phyloP scores from a whole-genome alignment of 352 stramenopile genomes.

The Phytophthora pinifolia region DNA sequence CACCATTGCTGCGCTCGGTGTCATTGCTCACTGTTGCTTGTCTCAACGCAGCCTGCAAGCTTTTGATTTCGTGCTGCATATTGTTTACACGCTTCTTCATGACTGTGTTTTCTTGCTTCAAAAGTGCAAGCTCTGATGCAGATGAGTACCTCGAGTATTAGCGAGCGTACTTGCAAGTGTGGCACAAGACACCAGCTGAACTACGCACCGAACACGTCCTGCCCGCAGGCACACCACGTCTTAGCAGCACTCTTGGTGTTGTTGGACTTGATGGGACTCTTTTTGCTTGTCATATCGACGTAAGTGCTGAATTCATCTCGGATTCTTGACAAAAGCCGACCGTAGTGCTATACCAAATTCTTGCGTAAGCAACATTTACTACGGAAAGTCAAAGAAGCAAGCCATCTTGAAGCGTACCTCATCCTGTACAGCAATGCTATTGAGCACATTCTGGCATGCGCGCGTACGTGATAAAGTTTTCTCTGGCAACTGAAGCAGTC shows the following conservation, averaged over 20 bases:
- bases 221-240: slow-evolving; percentile 22
- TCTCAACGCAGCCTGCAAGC: slow-evolving; percentile 40
- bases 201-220: slow-evolving; percentile 26
- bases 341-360: slow-evolving; percentile 38
- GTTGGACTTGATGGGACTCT: slow-evolving; percentile 18
- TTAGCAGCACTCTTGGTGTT: slow-evolving; percentile 7
- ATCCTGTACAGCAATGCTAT: slow-evolving; percentile 59
- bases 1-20: slow-evolving; percentile 6
- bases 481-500: slow-evolving; percentile 45
- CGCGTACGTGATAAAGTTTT: slow-evolving; percentile 49
- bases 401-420: slow-evolving; percentile 33
- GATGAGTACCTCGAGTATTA: neutral
- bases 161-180: too few species aligned
- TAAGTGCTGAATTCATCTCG: slow-evolving; percentile 65
- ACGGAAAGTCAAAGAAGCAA: neutral
- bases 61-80: slow-evolving; percentile 56
- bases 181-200: neutral
- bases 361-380: neutral
- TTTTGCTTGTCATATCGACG: slow-evolving; percentile 33
- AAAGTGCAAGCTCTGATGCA: slow-evolving; percentile 39
- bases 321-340: slow-evolving; percentile 51
- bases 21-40: slow-evolving; percentile 2
- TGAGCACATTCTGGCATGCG: slow-evolving; percentile 52
- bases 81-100: slow-evolving; percentile 50
- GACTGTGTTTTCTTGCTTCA: slow-evolving; percentile 56